Evolutionary conservation across 2,329 filamentous ascomycete species (phyloP).

Genomic region (Colletotrichum tropicicola): DNA sequence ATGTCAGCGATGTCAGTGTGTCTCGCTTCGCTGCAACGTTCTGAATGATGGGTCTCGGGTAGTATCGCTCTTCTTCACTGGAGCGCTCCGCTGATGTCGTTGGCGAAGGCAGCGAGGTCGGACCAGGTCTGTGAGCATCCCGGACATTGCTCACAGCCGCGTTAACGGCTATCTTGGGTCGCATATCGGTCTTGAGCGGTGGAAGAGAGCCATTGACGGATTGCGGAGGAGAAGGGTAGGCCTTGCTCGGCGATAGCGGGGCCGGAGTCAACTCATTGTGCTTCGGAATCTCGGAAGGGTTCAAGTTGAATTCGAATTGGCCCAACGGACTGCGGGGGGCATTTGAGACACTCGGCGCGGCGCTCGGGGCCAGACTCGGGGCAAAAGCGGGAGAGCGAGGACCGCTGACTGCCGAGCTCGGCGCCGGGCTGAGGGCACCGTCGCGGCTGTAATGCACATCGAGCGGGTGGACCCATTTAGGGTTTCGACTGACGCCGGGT

Average conservation of each 20-base stretch:
- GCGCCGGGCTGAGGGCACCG: constrained; percentile 22
- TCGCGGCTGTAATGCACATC: constrained; percentile 51
- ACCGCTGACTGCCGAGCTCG: constrained; percentile 31
- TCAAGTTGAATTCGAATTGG: constrained; percentile 48
- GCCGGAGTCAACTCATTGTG: constrained; percentile 20
- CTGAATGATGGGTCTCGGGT: constrained; percentile 53
- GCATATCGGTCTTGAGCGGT: constrained; percentile 27
- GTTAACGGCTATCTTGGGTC: constrained; percentile 22
- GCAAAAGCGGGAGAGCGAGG: constrained; percentile 30
- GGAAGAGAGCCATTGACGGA: constrained; percentile 39
- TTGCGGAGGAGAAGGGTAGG: constrained; percentile 44
- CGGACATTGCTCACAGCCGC: constrained; percentile 32
- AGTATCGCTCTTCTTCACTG: constrained; percentile 47
- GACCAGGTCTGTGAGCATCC: constrained; percentile 37
- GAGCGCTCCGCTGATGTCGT: constrained; percentile 48
- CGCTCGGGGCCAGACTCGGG: not conserved
- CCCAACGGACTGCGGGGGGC: constrained; percentile 48
- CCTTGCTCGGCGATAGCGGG: constrained; percentile 21
- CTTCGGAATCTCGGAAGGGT: constrained; percentile 21
- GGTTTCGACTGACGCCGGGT: constrained; percentile 36
- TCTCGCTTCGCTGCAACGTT: constrained; percentile 61
- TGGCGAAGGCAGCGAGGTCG: constrained; percentile 52
- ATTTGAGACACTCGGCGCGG: constrained; percentile 32
- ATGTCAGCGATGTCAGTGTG: constrained; percentile 47
- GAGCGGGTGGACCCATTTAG: constrained; percentile 57